Evolutionary conservation across 345 rosid species (phyloP).

Genomic region (Gynandropsis gynandra): DNA sequence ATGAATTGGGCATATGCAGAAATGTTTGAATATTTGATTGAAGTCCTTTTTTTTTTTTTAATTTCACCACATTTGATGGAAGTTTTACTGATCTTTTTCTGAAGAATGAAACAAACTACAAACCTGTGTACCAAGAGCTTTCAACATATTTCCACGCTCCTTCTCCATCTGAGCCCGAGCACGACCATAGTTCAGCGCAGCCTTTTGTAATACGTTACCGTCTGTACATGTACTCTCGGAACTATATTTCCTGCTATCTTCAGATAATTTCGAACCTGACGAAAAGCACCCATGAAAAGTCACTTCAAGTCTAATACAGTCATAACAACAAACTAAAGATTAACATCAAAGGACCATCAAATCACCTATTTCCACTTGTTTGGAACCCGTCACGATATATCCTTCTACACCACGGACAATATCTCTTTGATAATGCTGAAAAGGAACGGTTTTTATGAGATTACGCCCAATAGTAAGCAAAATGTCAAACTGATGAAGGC

Average conservation of each 20-base stretch:
- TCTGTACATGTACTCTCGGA: slow-evolving; percentile 85
- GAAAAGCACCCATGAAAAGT: slow-evolving; percentile 8
- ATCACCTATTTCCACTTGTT: slow-evolving; percentile 92
- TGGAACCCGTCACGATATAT: slow-evolving; percentile 78
- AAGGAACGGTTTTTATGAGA: slow-evolving; percentile 12
- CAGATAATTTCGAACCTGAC: slow-evolving; percentile 80
- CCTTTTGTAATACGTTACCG: slow-evolving; percentile 68
- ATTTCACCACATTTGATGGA: slow-evolving; percentile 1
- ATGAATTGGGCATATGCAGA: background rate
- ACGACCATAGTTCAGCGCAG: slow-evolving; percentile 56
- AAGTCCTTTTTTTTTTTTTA: too few relatives aligned
- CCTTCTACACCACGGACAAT: slow-evolving; percentile 98
- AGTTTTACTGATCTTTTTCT: background rate
- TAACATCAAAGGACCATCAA: slow-evolving; percentile 13
- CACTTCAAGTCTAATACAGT: slow-evolving; percentile 1
- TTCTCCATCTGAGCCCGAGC: slow-evolving; percentile 94
- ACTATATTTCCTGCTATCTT: slow-evolving; percentile 91
- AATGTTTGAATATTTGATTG: background rate
- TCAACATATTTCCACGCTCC: slow-evolving; percentile 79
- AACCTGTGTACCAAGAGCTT: slow-evolving; percentile 94
- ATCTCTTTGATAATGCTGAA: slow-evolving; percentile 95
- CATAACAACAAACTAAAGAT: background rate
- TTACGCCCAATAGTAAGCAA: background rate
- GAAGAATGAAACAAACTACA: slow-evolving; percentile 14
- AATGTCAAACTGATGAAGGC: slow-evolving; percentile 6